Conservation (phyloP, 176 grass and related monocot species). For the Ensete glaucum region DNA sequence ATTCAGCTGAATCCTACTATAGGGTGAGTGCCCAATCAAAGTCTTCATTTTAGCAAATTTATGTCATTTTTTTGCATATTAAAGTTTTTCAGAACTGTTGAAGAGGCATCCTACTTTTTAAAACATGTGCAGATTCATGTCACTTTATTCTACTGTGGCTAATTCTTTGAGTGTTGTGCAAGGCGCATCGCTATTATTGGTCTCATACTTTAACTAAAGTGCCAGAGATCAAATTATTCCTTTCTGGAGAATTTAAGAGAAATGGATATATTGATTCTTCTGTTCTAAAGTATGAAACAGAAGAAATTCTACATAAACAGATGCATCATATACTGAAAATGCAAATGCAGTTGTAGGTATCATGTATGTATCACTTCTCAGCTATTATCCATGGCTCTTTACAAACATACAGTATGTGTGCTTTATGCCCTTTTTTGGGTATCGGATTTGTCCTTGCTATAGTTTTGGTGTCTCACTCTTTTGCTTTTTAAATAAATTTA, state of each 20-base stretch:
- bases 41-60: background rate
- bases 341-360: background rate
- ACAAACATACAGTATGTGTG: background rate
- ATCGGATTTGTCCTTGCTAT: background rate
- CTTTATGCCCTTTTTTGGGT: background rate
- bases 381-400: background rate
- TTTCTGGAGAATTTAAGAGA: background rate
- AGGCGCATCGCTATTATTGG: too few relatives aligned
- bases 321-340: background rate
- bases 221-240: background rate
- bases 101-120: background rate
- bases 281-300: background rate
- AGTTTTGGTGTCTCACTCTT: too few relatives aligned
- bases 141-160: background rate
- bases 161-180: background rate
- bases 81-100: background rate
- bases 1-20: conserved; percentile 78
- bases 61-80: background rate
- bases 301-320: background rate
- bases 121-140: background rate
- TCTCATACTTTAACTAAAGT: background rate
- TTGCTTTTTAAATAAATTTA: background rate
- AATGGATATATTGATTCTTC: background rate
- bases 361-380: background rate
- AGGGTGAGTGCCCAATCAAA: conserved; percentile 32